Conservation (phyloP, 2,329 filamentous ascomycete genomes). For the Coccinonectria pachysandricola region DNA sequence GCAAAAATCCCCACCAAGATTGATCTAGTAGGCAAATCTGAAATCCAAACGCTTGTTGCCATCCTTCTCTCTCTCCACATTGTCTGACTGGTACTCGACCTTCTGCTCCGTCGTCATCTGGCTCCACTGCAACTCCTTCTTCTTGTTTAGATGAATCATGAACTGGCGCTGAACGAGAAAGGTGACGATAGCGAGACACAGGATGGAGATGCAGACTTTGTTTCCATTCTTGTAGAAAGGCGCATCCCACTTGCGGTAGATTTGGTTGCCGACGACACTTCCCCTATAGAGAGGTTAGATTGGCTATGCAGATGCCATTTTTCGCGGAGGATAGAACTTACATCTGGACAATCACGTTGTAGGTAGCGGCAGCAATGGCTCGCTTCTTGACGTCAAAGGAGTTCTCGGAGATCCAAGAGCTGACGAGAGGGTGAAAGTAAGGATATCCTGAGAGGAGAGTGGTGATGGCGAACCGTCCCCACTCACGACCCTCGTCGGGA, state of each 20-base stretch:
- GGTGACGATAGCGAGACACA: conserved; percentile 35
- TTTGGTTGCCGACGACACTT: conserved; percentile 32
- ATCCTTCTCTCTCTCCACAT: conserved; percentile 32
- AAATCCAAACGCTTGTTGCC: conserved; percentile 42
- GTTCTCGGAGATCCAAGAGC: conserved; percentile 40
- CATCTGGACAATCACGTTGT: conserved; percentile 38
- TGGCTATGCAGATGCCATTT: too few relatives aligned
- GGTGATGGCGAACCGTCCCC: conserved; percentile 40
- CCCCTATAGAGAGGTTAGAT: conserved; percentile 22
- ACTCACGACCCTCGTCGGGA: conserved; percentile 36
- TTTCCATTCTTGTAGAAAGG: conserved; percentile 50
- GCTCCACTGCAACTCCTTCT: conserved; percentile 37
- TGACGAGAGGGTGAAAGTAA: conserved; percentile 46
- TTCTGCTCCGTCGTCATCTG: conserved; percentile 34
- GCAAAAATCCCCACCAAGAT: too few relatives aligned
- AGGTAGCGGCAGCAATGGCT: conserved; percentile 36
- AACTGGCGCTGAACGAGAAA: conserved; percentile 40
- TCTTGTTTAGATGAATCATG: conserved; percentile 35
- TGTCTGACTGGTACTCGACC: conserved; percentile 34
- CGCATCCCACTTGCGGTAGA: conserved; percentile 40
- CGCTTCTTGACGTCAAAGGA: conserved; percentile 39
- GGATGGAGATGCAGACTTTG: conserved; percentile 43
- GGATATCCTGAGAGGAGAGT: conserved; percentile 45
- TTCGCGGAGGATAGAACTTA: too few relatives aligned
- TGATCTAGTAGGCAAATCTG: conserved; percentile 33